These are phyloP conservation scores for Sugiyamaella smithiae DNA, from an alignment of 805 yeast genomes.

Conservation along the genomic window DNA sequence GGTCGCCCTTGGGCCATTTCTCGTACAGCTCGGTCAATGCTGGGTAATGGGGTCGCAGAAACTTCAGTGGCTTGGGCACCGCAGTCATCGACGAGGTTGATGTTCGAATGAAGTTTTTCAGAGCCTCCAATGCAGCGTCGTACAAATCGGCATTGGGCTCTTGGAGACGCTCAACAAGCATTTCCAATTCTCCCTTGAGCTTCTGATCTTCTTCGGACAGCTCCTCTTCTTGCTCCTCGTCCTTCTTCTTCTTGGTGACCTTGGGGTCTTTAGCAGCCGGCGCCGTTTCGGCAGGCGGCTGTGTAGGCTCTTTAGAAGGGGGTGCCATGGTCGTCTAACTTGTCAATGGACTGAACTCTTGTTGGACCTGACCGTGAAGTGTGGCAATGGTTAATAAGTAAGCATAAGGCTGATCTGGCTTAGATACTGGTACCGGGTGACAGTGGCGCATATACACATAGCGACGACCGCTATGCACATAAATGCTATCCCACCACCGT, in stretches of 20 bases:
- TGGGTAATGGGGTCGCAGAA: constrained; percentile 82
- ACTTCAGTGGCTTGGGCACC: constrained; percentile 97
- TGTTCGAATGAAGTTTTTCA: constrained; percentile 78
- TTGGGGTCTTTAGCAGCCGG: constrained; percentile 23
- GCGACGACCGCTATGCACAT: no score
- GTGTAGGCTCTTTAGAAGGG: neutral
- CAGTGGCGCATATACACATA: no score
- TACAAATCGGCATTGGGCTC: constrained; percentile 46
- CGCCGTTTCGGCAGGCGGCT: neutral
- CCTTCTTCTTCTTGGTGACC: constrained; percentile 33
- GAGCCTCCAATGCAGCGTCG: constrained; percentile 57
- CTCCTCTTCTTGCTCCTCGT: constrained; percentile 62
- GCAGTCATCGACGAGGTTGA: constrained; percentile 99
- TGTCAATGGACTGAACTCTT: neutral
- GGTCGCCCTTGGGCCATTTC: constrained; percentile 52
- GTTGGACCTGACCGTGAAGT: constrained; percentile 5
- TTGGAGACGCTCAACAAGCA: constrained; percentile 72
- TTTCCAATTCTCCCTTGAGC: constrained; percentile 80
- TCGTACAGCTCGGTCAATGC: constrained; percentile 62
- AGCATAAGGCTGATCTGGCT: no score
- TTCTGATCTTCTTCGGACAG: constrained; percentile 90
- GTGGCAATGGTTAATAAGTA: constrained; percentile 5
- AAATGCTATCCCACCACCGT: no score
- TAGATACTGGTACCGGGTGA: no score
- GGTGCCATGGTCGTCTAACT: constrained; percentile 1